Conservation (phyloP, 768 basidiomycete species). For the Leccinum boreale region DNA sequence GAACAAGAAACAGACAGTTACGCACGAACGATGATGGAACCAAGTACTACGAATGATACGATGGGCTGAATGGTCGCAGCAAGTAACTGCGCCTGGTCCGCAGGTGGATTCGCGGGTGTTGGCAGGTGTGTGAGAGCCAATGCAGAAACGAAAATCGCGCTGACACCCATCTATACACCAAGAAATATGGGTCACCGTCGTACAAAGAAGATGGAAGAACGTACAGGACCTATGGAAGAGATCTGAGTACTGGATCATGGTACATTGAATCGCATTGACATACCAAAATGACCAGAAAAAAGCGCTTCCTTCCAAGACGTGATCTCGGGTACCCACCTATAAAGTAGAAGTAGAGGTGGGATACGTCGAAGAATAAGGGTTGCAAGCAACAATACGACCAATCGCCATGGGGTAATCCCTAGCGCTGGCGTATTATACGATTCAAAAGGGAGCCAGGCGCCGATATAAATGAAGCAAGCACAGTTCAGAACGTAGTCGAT, state of each 20-base stretch:
- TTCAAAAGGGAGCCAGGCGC: slow-evolving; percentile 80
- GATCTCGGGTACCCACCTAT: slow-evolving; percentile 87
- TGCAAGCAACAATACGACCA: slow-evolving; percentile 61
- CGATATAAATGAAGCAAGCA: slow-evolving; percentile 78
- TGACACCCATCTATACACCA: slow-evolving; percentile 76
- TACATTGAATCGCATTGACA: slow-evolving; percentile 7
- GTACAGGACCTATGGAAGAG: slow-evolving; percentile 46
- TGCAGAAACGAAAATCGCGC: slow-evolving; percentile 84
- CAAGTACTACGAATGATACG: slow-evolving; percentile 82
- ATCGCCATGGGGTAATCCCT: slow-evolving; percentile 66
- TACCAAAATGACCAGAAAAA: slow-evolving; percentile 91
- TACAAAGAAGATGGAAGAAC: slow-evolving; percentile 17
- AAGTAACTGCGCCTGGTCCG: slow-evolving; percentile 69
- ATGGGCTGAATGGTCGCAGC: slow-evolving; percentile 74
- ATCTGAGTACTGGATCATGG: not conserved
- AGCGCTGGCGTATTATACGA: slow-evolving; percentile 53
- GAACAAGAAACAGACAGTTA: slow-evolving; percentile 3
- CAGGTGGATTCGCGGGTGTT: slow-evolving; percentile 53
- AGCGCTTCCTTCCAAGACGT: slow-evolving; percentile 79
- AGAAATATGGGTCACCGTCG: not conserved
- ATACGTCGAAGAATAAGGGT: slow-evolving; percentile 79
- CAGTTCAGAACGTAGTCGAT: slow-evolving; percentile 86
- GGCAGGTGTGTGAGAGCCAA: slow-evolving; percentile 65
- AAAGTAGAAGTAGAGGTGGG: slow-evolving; percentile 72
- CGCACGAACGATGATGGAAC: slow-evolving; percentile 82